These are phyloP conservation scores for Saccharomyces hybrid DNA, from an alignment of 1,139 yeast genomes.

Conservation along the genomic window DNA sequence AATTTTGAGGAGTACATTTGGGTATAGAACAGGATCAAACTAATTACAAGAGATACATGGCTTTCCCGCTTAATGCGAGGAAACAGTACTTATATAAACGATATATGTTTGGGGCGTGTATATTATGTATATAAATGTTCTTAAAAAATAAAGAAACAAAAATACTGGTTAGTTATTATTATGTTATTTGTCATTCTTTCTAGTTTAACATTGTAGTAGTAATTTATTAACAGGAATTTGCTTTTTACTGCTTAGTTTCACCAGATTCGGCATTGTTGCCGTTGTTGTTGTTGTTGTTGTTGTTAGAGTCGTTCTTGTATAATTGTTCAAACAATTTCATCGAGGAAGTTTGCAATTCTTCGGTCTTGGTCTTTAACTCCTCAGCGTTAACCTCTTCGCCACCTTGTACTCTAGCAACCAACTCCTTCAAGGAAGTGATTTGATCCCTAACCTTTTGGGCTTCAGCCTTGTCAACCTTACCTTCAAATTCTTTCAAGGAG, in stretches of 20 bases:
- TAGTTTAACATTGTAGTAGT: not conserved
- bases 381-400: conserved; percentile 81
- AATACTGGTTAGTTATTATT: not conserved
- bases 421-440: conserved; percentile 81
- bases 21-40: not conserved
- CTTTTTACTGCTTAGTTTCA: conserved; percentile 24
- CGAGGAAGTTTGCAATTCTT: conserved; percentile 82
- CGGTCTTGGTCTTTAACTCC: conserved; percentile 90
- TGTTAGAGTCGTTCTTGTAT: conserved; percentile 58
- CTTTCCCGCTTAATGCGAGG: not conserved
- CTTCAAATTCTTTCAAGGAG: conserved; percentile 72
- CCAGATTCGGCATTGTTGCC: conserved; percentile 24
- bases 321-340: conserved; percentile 92
- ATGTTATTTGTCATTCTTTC: conserved; percentile 1
- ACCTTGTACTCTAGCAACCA: conserved; percentile 82
- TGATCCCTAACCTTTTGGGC: conserved; percentile 87
- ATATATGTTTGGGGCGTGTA: not conserved
- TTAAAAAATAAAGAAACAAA: not conserved
- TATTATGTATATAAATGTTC: not conserved
- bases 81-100: not conserved
- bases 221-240: not conserved
- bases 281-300: conserved; percentile 45
- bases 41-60: conserved; percentile 1
- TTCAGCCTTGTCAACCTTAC: conserved; percentile 55
- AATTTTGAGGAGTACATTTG: not conserved